Conservation (phyloP, 805 yeast species). For the Candida pini region DNA sequence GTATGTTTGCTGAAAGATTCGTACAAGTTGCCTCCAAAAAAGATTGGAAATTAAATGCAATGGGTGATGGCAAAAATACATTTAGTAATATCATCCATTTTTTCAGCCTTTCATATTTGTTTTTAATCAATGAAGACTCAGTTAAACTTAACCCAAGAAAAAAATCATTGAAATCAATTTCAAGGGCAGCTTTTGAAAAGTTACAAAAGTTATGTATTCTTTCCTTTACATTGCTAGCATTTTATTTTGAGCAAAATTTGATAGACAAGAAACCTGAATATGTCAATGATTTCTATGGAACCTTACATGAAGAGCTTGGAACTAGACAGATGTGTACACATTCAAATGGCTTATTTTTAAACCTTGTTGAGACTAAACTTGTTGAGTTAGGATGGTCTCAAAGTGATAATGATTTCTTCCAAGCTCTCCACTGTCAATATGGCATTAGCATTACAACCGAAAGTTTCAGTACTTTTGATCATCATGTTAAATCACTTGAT, state of each 20-base stretch:
- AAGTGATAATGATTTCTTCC: conserved; percentile 67
- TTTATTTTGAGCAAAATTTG: conserved; percentile 30
- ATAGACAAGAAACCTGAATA: conserved; percentile 15
- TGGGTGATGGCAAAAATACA: conserved; percentile 2
- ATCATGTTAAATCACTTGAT: conserved; percentile 38
- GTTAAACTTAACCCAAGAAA: conserved; percentile 32
- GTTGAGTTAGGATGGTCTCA: conserved; percentile 35
- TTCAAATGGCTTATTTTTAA: conserved; percentile 56
- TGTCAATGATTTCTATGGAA: conserved; percentile 43
- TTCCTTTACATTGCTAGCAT: conserved; percentile 31
- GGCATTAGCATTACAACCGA: conserved; percentile 61
- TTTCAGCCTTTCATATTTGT: conserved; percentile 41
- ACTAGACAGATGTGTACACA: conserved; percentile 60
- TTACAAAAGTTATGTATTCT: conserved; percentile 42
- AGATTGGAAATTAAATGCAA: conserved; percentile 30
- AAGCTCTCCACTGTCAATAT: conserved; percentile 71
- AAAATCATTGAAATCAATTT: conserved; percentile 37
- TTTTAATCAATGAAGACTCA: conserved; percentile 49
- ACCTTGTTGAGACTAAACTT: conserved; percentile 50
- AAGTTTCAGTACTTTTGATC: conserved; percentile 60
- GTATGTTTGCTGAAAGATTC: conserved; percentile 40
- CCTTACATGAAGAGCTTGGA: conserved; percentile 74
- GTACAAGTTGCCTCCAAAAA: conserved; percentile 21
- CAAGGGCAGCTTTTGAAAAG: conserved; percentile 36
- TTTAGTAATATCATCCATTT: conserved; percentile 24